Evolutionary conservation across 1,284 basidiomycete genomes (phyloP).

Genomic region (Tranzscheliella williamsii): DNA sequence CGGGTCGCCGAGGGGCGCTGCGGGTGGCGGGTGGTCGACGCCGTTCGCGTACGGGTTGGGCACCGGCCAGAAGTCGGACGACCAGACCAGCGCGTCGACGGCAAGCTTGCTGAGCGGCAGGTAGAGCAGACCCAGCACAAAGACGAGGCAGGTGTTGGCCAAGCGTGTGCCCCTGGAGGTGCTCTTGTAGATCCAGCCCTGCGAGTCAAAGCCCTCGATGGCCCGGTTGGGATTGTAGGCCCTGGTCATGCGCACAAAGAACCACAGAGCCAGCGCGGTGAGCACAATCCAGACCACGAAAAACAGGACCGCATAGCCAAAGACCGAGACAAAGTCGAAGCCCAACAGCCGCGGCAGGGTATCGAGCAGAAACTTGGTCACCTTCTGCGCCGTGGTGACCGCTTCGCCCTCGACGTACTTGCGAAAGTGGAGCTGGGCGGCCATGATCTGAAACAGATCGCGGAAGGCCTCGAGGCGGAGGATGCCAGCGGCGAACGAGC

Average conservation of each 20-base stretch:
- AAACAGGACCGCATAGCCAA: slow-evolving; percentile 49
- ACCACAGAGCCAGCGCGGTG: slow-evolving; percentile 28
- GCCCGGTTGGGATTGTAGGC: slow-evolving; percentile 46
- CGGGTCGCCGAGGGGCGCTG: slow-evolving; percentile 67
- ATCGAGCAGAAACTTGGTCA: slow-evolving; percentile 33
- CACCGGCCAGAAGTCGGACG: slow-evolving; percentile 53
- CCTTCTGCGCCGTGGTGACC: slow-evolving; percentile 7
- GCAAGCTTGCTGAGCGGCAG: slow-evolving; percentile 55
- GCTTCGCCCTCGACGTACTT: slow-evolving; percentile 19
- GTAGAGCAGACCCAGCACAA: slow-evolving; percentile 43
- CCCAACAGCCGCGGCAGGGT: slow-evolving; percentile 46
- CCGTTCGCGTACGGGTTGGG: slow-evolving; percentile 70
- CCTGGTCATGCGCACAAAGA: slow-evolving; percentile 46
- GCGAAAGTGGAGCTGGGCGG: slow-evolving; percentile 39
- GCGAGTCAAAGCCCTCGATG: slow-evolving; percentile 49
- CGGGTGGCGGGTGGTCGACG: slow-evolving; percentile 48
- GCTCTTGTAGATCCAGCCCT: slow-evolving; percentile 48
- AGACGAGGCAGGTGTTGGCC: slow-evolving; percentile 47
- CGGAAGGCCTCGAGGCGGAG: slow-evolving; percentile 45
- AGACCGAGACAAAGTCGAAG: slow-evolving; percentile 50
- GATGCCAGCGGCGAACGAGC: slow-evolving; percentile 47
- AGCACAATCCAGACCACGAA: slow-evolving; percentile 40
- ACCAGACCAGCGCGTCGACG: slow-evolving; percentile 54
- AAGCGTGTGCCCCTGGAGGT: slow-evolving; percentile 42
- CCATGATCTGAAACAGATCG: slow-evolving; percentile 52